phyloP scores from a whole-genome alignment of 345 rosid species.

The Populus pruinosa region DNA sequence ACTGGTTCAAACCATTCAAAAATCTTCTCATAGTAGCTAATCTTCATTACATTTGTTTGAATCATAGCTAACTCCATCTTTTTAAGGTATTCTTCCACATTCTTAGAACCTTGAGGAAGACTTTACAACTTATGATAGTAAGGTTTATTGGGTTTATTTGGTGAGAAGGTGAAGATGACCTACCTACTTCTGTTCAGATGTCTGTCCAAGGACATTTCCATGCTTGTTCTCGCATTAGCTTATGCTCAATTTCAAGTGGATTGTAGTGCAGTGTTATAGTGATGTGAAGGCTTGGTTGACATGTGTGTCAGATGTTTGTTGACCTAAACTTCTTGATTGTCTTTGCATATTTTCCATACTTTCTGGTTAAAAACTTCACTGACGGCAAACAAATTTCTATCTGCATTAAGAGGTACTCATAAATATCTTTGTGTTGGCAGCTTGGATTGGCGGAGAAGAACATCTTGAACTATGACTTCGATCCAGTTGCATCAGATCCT shows the following conservation, averaged over 20 bases:
- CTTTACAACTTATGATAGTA: too few relatives aligned
- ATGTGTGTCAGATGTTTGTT: neutral
- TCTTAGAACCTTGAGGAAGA: too few relatives aligned
- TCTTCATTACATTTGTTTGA: too few relatives aligned
- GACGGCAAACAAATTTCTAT: neutral
- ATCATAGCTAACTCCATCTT: too few relatives aligned
- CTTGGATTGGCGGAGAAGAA: conserved; percentile 93
- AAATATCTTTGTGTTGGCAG: conserved; percentile 47
- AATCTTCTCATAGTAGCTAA: too few relatives aligned
- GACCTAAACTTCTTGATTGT: too few relatives aligned
- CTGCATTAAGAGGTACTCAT: conserved; percentile 6
- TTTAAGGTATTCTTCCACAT: too few relatives aligned
- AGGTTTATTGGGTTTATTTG: neutral
- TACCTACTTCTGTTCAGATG: neutral
- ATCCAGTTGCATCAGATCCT: conserved; percentile 80
- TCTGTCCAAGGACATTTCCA: neutral
- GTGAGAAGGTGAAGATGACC: neutral
- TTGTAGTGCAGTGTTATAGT: neutral
- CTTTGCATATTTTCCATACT: neutral
- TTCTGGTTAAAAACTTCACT: neutral
- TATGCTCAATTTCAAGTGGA: too few relatives aligned
- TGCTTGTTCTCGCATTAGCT: neutral
- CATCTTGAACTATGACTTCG: conserved; percentile 79
- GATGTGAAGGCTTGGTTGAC: neutral
- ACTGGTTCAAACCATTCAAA: too few relatives aligned